Evolutionary conservation across 345 rosid genomes (phyloP), one percentile per base, ranked within the genome.

Genomic region (Populus deltoides): DNA sequence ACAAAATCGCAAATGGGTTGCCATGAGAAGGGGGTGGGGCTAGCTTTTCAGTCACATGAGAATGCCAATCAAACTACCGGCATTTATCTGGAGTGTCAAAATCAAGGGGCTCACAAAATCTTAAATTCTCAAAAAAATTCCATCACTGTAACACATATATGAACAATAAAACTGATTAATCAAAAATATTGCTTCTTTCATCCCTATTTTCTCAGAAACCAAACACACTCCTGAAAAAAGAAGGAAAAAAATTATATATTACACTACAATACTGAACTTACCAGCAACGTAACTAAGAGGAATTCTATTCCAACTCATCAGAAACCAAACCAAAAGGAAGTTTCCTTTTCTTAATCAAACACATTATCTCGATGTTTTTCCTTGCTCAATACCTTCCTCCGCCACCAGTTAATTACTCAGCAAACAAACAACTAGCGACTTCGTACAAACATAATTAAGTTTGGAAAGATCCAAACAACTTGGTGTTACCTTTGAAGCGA

Each of bases 121-220:
- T 17, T 33, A 7, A 41, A 51, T 55, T 31, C 18, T 69, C 22
- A 41, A 15, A 24, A 33, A 71, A 7, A 29, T 71, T 10, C 17
- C 25, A 13, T 43, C 17, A 31, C 18, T 18, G 63, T 5, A 18
- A n/a, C 2, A 8, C 13, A 13, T 15, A 31, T 4, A 41, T 41
- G 36, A 33, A 33, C 45, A 41, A 12, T 39, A 7, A 38, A 38
- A 38, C 39, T 41, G 49, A 12, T 45, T 45, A 24, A 2, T 13
- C 5, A 61, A 61, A 24, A 61, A 8, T 5, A 61, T 3, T 24
- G 27, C 2, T 25, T 31, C 24, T 47, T 71, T 5, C 74, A 16
- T 38, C 49, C 63, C n/a, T 33, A 73, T 24, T 72, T 72, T 72
- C 45, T 20, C 66, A 35, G 75, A 45, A 72, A 55, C 66, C 75